These are phyloP conservation scores for Globisporangium spiculum DNA, from an alignment of 352 stramenopile species.

Conservation along the genomic window DNA sequence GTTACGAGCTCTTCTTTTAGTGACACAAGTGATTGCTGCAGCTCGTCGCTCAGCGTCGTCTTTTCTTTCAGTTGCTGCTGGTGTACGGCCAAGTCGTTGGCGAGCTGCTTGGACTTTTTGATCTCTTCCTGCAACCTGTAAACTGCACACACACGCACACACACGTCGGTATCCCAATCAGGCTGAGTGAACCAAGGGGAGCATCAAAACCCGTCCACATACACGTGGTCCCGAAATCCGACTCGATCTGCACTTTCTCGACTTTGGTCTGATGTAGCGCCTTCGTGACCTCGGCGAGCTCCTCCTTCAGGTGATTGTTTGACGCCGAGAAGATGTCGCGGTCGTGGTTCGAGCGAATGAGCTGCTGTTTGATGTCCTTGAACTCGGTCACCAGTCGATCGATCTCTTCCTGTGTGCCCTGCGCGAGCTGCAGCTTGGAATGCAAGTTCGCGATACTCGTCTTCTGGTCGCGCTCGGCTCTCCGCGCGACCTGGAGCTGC, in stretches of 20 bases:
- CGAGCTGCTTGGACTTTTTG: conserved; percentile 50
- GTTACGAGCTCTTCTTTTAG: conserved; percentile 64
- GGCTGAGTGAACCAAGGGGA: not conserved
- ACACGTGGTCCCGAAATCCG: conserved; percentile 66
- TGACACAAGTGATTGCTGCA: conserved; percentile 54
- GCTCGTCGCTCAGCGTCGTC: conserved; percentile 41
- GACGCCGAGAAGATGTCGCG: conserved; percentile 74
- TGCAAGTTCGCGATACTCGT: conserved; percentile 52
- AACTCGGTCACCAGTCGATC: conserved; percentile 52
- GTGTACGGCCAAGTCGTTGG: conserved; percentile 36
- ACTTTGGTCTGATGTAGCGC: conserved; percentile 60
- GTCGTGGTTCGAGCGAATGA: conserved; percentile 68
- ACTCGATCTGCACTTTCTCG: conserved; percentile 70
- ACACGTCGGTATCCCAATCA: not conserved
- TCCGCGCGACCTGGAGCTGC: conserved; percentile 65
- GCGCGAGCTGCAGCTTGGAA: conserved; percentile 68
- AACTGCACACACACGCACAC: conserved; percentile 18
- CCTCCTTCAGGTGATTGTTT: conserved; percentile 75
- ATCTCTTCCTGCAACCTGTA: conserved; percentile 69
- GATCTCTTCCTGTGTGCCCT: conserved; percentile 64
- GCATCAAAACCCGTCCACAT: conserved; percentile 11
- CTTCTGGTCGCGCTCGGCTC: conserved; percentile 76
- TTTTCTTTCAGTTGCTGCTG: conserved; percentile 48
- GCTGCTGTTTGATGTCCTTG: conserved; percentile 66
- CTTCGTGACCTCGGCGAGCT: conserved; percentile 63